Evolutionary conservation across 352 stramenopile species (phyloP).

Genomic region (Sclerospora graminicola): DNA sequence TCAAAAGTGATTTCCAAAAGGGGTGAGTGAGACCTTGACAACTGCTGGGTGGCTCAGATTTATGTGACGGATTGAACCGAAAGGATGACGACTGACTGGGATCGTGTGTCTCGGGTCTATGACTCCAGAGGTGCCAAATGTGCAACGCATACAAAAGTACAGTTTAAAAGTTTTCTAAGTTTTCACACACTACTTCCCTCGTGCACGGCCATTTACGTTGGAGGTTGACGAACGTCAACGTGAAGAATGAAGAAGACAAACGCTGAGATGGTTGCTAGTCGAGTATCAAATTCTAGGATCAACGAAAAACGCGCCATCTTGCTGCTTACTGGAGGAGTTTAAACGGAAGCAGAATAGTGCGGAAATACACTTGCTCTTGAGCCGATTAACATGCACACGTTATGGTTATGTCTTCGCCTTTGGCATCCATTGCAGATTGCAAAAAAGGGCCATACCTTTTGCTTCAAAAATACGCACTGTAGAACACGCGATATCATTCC

Average conservation of each 20-base stretch:
- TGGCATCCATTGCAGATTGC: too few species aligned
- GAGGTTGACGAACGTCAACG: constrained; percentile 2
- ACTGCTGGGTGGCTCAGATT: constrained; percentile 19
- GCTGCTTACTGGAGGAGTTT: too few species aligned
- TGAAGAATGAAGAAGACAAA: background rate
- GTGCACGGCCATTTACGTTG: constrained; percentile 1
- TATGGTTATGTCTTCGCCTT: background rate
- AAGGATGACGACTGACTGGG: constrained; percentile 8
- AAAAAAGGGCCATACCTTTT: too few species aligned
- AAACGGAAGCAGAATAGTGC: too few species aligned
- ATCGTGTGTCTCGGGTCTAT: too few species aligned
- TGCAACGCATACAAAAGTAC: background rate
- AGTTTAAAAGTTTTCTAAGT: constrained; percentile 4
- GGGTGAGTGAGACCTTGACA: constrained; percentile 7
- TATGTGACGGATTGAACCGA: constrained; percentile 27
- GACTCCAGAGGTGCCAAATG: background rate
- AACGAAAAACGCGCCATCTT: too few species aligned
- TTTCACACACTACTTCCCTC: too few species aligned
- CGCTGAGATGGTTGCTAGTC: background rate
- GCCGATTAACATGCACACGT: background rate
- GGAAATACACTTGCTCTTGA: too few species aligned
- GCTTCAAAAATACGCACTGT: too few species aligned
- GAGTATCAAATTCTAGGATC: constrained; percentile 10
- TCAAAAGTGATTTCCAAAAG: constrained; percentile 19
- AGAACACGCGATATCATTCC: too few species aligned